Evolutionary conservation across 805 yeast species (phyloP).

Genomic region (Starmera caribaea): DNA sequence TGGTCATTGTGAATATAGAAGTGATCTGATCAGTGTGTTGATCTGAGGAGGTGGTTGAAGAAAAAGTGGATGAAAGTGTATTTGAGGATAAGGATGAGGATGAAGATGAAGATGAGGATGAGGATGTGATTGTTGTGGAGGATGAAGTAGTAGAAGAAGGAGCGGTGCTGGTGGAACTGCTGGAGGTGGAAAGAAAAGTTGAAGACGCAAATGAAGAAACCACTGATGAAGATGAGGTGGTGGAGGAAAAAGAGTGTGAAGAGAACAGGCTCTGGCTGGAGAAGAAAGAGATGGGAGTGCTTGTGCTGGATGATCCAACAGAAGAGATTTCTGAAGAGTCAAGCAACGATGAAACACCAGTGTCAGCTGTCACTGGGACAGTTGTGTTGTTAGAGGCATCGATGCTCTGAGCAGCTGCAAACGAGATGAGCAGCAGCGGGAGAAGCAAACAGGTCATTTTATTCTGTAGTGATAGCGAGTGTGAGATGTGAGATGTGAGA

Average conservation of each 20-base stretch:
- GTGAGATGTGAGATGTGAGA: no score
- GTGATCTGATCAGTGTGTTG: slow-evolving; percentile 11
- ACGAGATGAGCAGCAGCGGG: slow-evolving; percentile 1
- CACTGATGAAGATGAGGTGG: slow-evolving; percentile 7
- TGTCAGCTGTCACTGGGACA: slow-evolving; percentile 2
- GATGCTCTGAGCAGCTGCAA: neutral
- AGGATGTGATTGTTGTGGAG: slow-evolving; percentile 5
- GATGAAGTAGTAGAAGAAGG: slow-evolving; percentile 6
- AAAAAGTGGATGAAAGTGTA: slow-evolving; percentile 8
- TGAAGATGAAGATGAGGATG: slow-evolving; percentile 5
- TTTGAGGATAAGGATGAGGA: slow-evolving; percentile 1
- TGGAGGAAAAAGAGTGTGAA: slow-evolving; percentile 3
- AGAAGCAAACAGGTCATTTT: no score
- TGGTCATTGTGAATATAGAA: slow-evolving; percentile 22
- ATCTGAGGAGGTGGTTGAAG: slow-evolving; percentile 2
- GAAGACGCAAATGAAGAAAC: slow-evolving; percentile 5
- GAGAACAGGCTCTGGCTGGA: slow-evolving; percentile 1
- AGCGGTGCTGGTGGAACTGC: slow-evolving; percentile 1
- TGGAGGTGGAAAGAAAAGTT: slow-evolving; percentile 4
- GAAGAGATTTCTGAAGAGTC: slow-evolving; percentile 4
- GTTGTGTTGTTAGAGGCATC: neutral
- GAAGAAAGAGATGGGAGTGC: slow-evolving; percentile 4
- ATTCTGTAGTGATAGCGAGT: no score
- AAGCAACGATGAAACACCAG: neutral
- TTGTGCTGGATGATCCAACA: slow-evolving; percentile 1